Base-by-base conservation (phyloP, 2,329 filamentous ascomycete genomes). In the Colletotrichum musicola region DNA sequence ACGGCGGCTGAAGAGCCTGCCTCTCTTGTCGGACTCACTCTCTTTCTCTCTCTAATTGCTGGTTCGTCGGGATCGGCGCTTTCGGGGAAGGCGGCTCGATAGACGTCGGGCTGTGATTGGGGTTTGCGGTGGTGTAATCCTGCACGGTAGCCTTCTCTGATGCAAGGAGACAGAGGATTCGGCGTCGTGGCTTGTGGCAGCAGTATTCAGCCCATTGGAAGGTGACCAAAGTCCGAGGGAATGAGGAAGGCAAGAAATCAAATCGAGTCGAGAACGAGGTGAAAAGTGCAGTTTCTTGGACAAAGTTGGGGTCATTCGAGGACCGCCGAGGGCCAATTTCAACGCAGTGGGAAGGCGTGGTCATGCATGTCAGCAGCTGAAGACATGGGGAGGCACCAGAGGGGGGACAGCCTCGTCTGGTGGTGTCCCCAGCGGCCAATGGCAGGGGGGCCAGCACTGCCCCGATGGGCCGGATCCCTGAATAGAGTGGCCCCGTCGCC, bases 311-410 rank as follows among this genome's bases (percentile, higher is more conserved):
- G 44, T 49, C n/a, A 35, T 10, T 35, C 30, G 30, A 35, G 30
- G 30, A 35, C 30, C 30, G 30, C 30, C 30, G 30, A 35, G 30
- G 30, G 10, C 30, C 30, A 55, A 51, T 61, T 68, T 68, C 47
- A 51, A 51, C 38, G 51, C 44, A 61, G 55, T 61, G 47, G 62
- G 44, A 56, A 53, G 30, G 62, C 50, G 50, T 65, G 56, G 62
- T 54, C 60, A 68, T 68, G 65, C 65, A 65, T 68, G 65, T 68
- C 65, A 68, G 65, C 65, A 68, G 65, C 65, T 68, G 65, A 68
- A 40, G 42, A 56, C 62, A 65, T 55, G 55, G 62, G 55, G 44
- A 30, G 20, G 44, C 9, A 25, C n/a, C 7, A 14, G 44, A 12
- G 49, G 49, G 49, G 49, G 62, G 50, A 50, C 65, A 68, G 62